phyloP scores from a whole-genome alignment of 2,329 filamentous ascomycete species.

The Verticillium nonalfalfae region DNA sequence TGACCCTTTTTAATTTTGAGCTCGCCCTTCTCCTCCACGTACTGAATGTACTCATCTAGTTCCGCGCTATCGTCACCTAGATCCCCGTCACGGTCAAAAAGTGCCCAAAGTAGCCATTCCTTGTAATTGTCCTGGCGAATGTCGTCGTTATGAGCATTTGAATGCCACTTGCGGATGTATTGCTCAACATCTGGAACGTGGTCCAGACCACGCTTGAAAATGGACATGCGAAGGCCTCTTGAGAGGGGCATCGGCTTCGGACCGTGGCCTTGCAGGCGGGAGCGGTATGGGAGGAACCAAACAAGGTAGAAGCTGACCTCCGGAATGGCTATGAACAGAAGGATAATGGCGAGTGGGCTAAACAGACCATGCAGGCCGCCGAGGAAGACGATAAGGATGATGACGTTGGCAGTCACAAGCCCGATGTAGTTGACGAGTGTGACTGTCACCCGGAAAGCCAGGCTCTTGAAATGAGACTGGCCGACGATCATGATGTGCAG shows the following conservation, averaged over 20 bases:
- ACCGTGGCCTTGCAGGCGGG: constrained; percentile 28
- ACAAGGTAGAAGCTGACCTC: constrained; percentile 35
- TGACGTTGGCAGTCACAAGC: constrained; percentile 12
- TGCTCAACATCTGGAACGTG: constrained; percentile 47
- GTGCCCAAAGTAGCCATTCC: constrained; percentile 63
- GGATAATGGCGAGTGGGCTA: constrained; percentile 15
- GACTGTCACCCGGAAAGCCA: constrained; percentile 6
- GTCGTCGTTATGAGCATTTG: constrained; percentile 49
- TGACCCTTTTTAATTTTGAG: constrained; percentile 44
- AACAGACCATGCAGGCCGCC: constrained; percentile 14
- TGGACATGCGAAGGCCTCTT: constrained; percentile 38
- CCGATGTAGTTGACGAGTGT: constrained; percentile 10
- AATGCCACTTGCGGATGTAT: constrained; percentile 61
- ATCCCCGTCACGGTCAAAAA: constrained; percentile 45
- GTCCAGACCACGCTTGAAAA: constrained; percentile 51
- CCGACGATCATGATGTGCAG: neutral
- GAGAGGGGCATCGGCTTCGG: constrained; percentile 33
- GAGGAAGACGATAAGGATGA: constrained; percentile 11
- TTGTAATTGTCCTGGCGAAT: constrained; percentile 60
- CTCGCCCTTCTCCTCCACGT: constrained; percentile 48
- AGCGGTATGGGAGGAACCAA: constrained; percentile 35
- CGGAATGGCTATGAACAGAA: constrained; percentile 16
- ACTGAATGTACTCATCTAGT: constrained; percentile 38
- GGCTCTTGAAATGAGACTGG: neutral
- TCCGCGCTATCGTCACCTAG: constrained; percentile 31